Percentiles rank a stretch among this genome's conserved stretches.
Evolutionary conservation across 1,139 yeast species (phyloP).

Genomic region (Suhomyces guaymorum): DNA sequence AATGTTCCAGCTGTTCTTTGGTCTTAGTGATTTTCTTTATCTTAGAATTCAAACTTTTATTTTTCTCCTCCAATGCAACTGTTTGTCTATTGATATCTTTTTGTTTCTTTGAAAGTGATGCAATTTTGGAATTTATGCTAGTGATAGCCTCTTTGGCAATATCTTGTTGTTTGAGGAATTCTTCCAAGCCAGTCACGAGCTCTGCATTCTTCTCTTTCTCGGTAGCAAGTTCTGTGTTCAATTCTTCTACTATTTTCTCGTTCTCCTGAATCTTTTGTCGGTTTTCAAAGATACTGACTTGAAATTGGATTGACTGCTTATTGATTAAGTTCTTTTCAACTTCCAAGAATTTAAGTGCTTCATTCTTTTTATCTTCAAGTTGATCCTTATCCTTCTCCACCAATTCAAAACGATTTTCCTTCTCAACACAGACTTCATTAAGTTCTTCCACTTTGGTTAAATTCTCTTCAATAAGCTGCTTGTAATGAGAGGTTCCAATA

Average conservation of each 20-base stretch:
- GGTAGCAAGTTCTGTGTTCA: constrained; percentile 45
- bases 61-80: constrained; percentile 74
- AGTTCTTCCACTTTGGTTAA: constrained; percentile 61
- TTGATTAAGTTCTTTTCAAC: constrained; percentile 63
- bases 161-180: constrained; percentile 38
- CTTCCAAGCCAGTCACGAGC: constrained; percentile 43
- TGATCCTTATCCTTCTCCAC: constrained; percentile 75
- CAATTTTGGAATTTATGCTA: constrained; percentile 29
- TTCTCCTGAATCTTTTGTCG: constrained; percentile 43
- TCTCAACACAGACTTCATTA: constrained; percentile 79
- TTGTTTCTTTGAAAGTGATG: constrained; percentile 35
- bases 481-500: constrained; percentile 89
- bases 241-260: constrained; percentile 29
- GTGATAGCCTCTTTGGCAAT: constrained; percentile 32
- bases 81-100: constrained; percentile 47
- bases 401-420: constrained; percentile 74
- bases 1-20: constrained; percentile 36
- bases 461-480: constrained; percentile 69
- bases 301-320: constrained; percentile 58
- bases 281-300: constrained; percentile 49
- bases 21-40: constrained; percentile 62
- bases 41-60: constrained; percentile 62
- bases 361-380: constrained; percentile 68
- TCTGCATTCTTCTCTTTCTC: constrained; percentile 52
- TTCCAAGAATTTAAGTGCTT: constrained; percentile 65